Evolutionary conservation across 768 basidiomycete genomes (phyloP), one percentile per base, ranked within the genome.

Genomic region (Phylloporus rhodoxanthus): DNA sequence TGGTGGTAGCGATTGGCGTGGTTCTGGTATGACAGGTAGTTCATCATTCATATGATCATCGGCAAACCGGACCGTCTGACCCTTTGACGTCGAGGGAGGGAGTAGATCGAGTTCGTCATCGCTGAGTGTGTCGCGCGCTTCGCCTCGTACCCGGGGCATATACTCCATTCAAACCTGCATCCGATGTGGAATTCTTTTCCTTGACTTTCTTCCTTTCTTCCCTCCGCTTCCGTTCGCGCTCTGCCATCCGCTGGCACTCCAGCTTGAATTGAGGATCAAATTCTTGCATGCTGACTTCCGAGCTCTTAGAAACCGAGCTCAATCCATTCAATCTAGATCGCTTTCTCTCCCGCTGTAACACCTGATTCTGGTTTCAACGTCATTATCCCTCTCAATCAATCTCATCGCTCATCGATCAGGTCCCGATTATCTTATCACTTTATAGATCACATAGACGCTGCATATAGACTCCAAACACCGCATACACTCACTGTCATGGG

Each of bases 161-260:
- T 1, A 47, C 59, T 59, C 52, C 67, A 55, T 54, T 68, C 56
- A 55, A 63, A 43, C 50, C 64, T 5, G 50, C 65, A 19, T 59
- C 70, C 7, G 44, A 20, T 63, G 29, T 9, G 5, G 26, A 42
- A 26, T n/a, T 43, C 42, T 37, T 65, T 17, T 17, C 75, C 58
- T 69, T 78, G 34, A 66, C 70, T 56, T 68, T 71, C 48, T 59
- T 70, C 52, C 53, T 56, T 52, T 80, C 83, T 8, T 79, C 78
- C 51, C 80, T 67, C 57, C 87, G 74, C 68, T 82, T 79, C 51
- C 81, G 70, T 63, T 94, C 88, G 45, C 84, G 73, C 33, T 68
- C 75, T 13, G 90, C 87, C 88, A 94, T 93, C 55, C 88, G 76
- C 63, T 87, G 84, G 65, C 94, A 97, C 65, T 97, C 95, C 25